Conservation (phyloP, 345 rosid genomes). For the Conringia planisiliqua region DNA sequence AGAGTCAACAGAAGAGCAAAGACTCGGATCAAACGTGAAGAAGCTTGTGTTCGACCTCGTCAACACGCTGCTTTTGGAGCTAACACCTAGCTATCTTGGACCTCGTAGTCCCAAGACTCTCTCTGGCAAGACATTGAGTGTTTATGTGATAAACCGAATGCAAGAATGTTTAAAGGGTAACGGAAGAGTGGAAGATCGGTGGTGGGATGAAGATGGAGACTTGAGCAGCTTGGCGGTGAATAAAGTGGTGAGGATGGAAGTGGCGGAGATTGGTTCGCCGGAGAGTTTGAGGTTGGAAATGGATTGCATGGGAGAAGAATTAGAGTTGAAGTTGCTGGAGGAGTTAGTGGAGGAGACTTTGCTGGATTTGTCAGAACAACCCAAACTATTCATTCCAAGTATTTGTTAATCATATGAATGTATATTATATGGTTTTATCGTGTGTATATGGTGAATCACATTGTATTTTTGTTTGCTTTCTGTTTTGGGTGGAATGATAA, state of each 20-base stretch:
- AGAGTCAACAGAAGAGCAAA: conserved; percentile 48
- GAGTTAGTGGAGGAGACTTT: conserved; percentile 81
- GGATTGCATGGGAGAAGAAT: conserved; percentile 51
- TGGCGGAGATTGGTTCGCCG: conserved; percentile 66
- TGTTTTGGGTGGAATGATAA: conserved; percentile 15
- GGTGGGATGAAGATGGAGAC: conserved; percentile 52
- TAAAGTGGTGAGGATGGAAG: conserved; percentile 67
- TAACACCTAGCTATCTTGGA: conserved; percentile 41
- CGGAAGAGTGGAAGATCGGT: conserved; percentile 31
- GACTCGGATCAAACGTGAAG: conserved; percentile 47
- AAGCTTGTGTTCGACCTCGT: conserved; percentile 75
- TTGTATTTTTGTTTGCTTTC: not conserved
- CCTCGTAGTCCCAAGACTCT: not conserved
- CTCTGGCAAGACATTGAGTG: conserved; percentile 33
- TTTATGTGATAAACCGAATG: conserved; percentile 52
- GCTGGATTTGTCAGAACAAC: conserved; percentile 39
- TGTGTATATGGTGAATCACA: conserved; percentile 29
- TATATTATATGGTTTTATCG: conserved; percentile 14
- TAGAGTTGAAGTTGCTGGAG: conserved; percentile 67
- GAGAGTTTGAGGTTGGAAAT: conserved; percentile 57
- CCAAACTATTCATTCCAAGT: conserved; percentile 1
- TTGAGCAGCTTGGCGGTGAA: conserved; percentile 61
- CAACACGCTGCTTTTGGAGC: conserved; percentile 51
- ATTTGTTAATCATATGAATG: conserved; percentile 11
- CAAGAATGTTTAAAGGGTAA: conserved; percentile 59